These are phyloP conservation scores for Acacia concinna DNA, from an alignment of 331 rosid species.

Conservation along the genomic window DNA sequence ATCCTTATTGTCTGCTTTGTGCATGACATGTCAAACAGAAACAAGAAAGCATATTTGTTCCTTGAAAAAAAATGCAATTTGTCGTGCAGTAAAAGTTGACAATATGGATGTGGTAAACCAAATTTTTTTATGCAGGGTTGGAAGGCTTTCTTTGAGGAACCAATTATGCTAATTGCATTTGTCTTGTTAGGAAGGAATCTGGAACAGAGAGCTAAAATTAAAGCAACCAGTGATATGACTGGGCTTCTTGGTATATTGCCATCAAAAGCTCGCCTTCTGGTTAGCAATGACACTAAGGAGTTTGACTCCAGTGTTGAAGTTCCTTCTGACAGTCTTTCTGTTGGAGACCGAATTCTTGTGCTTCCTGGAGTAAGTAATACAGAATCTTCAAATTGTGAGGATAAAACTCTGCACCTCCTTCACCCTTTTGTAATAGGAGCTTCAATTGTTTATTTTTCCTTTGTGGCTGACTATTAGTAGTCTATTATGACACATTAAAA, in stretches of 20 bases:
- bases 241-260: conserved; percentile 91
- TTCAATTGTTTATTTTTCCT: conserved; percentile 7
- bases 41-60: conserved; percentile 17
- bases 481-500: conserved; percentile 9
- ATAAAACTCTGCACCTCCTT: conserved; percentile 21
- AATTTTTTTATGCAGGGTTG: conserved; percentile 72
- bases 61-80: conserved; percentile 31
- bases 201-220: conserved; percentile 95
- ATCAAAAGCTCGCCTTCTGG: conserved; percentile 89
- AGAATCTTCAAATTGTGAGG: conserved; percentile 9
- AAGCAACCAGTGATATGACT: conserved; percentile 98
- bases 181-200: conserved; percentile 96
- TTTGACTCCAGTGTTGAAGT: conserved; percentile 72
- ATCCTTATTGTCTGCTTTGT: neutral
- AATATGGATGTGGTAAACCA: conserved; percentile 32
- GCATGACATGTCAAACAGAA: neutral
- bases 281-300: conserved; percentile 50
- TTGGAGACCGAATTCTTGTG: conserved; percentile 84
- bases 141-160: conserved; percentile 98
- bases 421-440: conserved; percentile 3
- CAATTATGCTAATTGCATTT: conserved; percentile 95
- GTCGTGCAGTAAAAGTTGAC: conserved; percentile 17
- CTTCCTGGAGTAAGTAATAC: conserved; percentile 83
- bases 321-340: conserved; percentile 80
- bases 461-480: neutral